Conservation (phyloP, 2,329 filamentous ascomycete genomes). For the Hypomyces rosellus region DNA sequence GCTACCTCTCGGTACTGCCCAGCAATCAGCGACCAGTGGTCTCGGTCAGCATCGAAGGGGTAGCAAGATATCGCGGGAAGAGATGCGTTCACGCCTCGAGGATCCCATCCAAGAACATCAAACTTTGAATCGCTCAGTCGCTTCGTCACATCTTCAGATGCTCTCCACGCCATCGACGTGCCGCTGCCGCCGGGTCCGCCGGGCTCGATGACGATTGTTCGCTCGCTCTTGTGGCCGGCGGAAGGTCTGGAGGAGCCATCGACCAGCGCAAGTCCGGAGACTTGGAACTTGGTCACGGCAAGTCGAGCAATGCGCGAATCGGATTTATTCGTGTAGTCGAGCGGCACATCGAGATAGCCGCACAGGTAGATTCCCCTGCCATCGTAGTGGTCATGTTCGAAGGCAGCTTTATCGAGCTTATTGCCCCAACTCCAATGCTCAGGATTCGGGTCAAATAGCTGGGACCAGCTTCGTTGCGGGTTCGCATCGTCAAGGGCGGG, state of each 20-base stretch:
- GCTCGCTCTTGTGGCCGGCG: conserved; percentile 33
- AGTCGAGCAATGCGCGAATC: conserved; percentile 39
- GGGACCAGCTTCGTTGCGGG: conserved; percentile 33
- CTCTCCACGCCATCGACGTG: conserved; percentile 34
- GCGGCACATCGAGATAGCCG: conserved; percentile 41
- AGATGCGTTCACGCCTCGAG: conserved; percentile 45
- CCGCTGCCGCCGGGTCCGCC: conserved; percentile 46
- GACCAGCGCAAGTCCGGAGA: conserved; percentile 34
- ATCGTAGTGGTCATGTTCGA: conserved; percentile 24
- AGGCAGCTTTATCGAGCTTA: conserved; percentile 1
- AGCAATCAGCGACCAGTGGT: conserved; percentile 39
- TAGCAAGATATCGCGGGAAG: conserved; percentile 41
- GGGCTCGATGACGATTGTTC: conserved; percentile 45
- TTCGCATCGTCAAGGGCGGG: conserved; percentile 35
- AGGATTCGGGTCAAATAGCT: conserved; percentile 37
- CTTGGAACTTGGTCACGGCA: conserved; percentile 44
- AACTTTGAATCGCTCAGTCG: conserved; percentile 37
- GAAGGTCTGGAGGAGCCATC: conserved; percentile 13
- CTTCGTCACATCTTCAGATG: conserved; percentile 30
- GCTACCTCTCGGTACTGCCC: conserved; percentile 34
- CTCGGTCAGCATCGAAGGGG: conserved; percentile 37
- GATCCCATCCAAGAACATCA: conserved; percentile 49
- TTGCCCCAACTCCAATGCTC: conserved; percentile 42
- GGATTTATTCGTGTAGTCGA: conserved; percentile 41
- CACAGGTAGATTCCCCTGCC: conserved; percentile 42